Evolutionary conservation across 2,329 filamentous ascomycete species (phyloP), one percentile per base, ranked within the genome.

Genomic region (Claviceps maximensis): DNA sequence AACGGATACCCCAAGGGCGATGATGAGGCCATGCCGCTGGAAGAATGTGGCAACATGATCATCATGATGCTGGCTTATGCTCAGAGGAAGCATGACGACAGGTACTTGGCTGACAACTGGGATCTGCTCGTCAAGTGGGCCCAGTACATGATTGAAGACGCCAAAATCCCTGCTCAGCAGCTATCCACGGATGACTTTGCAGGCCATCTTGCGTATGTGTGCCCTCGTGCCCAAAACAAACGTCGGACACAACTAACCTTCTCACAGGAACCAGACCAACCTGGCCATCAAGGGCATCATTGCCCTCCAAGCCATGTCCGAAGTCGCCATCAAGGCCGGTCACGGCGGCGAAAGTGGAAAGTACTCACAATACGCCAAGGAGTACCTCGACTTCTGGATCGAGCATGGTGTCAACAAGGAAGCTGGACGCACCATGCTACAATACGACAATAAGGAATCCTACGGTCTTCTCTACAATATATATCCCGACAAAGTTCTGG

Each of bases 151-250:
- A 79, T 90, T n/a, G 76, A 87, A 33, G 86, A 83, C 62, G 79
- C 84, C 27, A 72, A 91, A 44, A 80, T 87, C 54, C 87, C 87
- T 2, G 79, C 82, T 3, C 82, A 87, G 57, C 87, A 91, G 67
- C 72, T 93, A 17, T 89, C 83, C 21, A 93, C 87, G 1, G 87
- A 93, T 62, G 87, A 93, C 63, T 93, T 91, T 65, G 87, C 87
- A 1, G 87, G 87, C 42, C 83, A 83, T 66, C 74, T 62, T 44
- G 59, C 60, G 60, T 61, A 55, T 42, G 59, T 57, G 3, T 17
- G 4, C 10, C 31, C 31, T 33, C 31, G 31, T 10, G 10, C 31
- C 31, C 3, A 33, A 33, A 9, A 33, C 3, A 3, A n/a, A n/a
- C n/a, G n/a, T n/a, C n/a, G n/a, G n/a, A n/a, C n/a, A 3, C 7